Evolutionary conservation across 108 stramenopile species (phyloP), one percentile per base, ranked within the genome.

Genomic region (Nannochloropsis oceanica): DNA sequence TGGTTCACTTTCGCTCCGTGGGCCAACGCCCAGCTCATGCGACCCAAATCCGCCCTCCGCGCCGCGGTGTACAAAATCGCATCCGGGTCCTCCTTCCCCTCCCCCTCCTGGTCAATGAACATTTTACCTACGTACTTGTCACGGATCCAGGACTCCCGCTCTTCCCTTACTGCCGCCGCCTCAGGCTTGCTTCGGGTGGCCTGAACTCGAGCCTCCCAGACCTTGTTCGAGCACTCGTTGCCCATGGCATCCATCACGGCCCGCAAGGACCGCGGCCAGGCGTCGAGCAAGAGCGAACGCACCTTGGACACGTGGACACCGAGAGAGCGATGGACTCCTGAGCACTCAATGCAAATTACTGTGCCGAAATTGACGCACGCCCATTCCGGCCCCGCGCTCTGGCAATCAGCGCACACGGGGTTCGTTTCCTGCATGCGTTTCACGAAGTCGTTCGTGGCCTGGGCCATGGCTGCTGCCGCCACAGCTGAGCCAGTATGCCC

Each of bases 271-370:
- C 14, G 25, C 12, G 89, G 84, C 91, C 89, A 91, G 0, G 50
- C n/a, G 83, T 91, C 91, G 44, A 91, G 59, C 14, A 82, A 89
- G 83, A 90, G 25, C 0, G 87, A 87, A 24, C 89, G 82, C 8
- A 88, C 91, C 89, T 92, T 92, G 25, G 90, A 89, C 27, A 92
- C 81, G 84, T 92, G 92, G 9, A 90, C 84, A 0, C 92, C 92
- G 42, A 92, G 79, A 25, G 79, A 44, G 26, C 92, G 89, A 86
- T 92, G 92, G 27, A 92, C 84, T 44, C 92, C 92, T 7, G 86
- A 85, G 90, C 92, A 92, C 83, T 92, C 89, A 24, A 92, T 91
- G 89, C 92, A 92, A 82, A 92, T 84, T 59, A 92, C 79, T 22
- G 89, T 44, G n/a, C 92, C 91, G 13, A 92, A 84, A 44, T 82